phyloP scores from a whole-genome alignment of 495 filamentous ascomycete genomes.

The Penicillium verhagenii region DNA sequence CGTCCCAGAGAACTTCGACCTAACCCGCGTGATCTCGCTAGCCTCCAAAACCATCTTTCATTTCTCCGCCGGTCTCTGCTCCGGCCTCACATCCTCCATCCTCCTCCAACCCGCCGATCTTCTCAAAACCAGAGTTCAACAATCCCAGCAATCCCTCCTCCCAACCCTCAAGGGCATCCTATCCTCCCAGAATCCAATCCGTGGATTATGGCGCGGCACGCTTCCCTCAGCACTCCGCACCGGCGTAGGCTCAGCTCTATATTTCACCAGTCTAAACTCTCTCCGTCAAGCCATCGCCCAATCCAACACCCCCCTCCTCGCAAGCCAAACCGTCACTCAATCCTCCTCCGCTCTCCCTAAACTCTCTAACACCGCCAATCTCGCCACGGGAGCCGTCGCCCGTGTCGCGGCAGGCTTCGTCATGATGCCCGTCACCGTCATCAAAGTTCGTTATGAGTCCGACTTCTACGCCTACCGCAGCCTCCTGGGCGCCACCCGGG shows the following conservation, averaged over 20 bases:
- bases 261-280: slow-evolving; percentile 86
- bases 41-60: slow-evolving; percentile 64
- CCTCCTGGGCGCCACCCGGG: slow-evolving; percentile 64
- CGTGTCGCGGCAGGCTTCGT: slow-evolving; percentile 82
- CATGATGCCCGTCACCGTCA: slow-evolving; percentile 93
- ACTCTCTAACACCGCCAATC: slow-evolving; percentile 81
- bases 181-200: slow-evolving; percentile 58
- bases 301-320: slow-evolving; percentile 22
- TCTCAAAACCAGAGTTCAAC: slow-evolving; percentile 90
- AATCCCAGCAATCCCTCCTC: slow-evolving; percentile 61
- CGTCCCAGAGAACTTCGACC: not conserved
- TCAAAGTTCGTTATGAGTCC: slow-evolving; percentile 95
- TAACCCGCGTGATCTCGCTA: slow-evolving; percentile 5
- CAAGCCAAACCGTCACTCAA: slow-evolving; percentile 19
- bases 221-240: slow-evolving; percentile 89
- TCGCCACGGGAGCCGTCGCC: slow-evolving; percentile 79
- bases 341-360: slow-evolving; percentile 77
- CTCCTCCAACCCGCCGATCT: slow-evolving; percentile 95
- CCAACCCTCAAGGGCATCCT: slow-evolving; percentile 69
- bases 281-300: slow-evolving; percentile 69
- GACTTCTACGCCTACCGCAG: slow-evolving; percentile 82
- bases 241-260: slow-evolving; percentile 87
- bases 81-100: slow-evolving; percentile 81
- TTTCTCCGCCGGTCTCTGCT: slow-evolving; percentile 84
- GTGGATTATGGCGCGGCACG: slow-evolving; percentile 91